Evolutionary conservation across 441 rosid species (phyloP).

Genomic region (Breynia disticha): DNA sequence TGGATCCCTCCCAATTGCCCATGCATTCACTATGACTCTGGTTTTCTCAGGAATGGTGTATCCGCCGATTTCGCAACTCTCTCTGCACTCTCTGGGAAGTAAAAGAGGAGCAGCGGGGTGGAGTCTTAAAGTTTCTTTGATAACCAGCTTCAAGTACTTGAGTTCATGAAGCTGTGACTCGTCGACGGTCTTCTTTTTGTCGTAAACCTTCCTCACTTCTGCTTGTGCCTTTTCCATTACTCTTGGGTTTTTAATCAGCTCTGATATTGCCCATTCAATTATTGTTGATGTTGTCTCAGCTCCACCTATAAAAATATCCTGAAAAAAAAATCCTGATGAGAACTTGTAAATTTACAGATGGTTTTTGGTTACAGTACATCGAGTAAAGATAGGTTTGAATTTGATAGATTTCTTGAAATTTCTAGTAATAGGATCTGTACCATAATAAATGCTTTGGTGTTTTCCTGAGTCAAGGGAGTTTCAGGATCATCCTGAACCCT

Average conservation of each 20-base stretch:
- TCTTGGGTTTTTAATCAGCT: constrained; percentile 18
- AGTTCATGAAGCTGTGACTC: constrained; percentile 11
- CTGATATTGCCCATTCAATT: constrained; percentile 24
- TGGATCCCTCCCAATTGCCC: constrained; percentile 27
- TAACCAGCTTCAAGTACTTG: constrained; percentile 18
- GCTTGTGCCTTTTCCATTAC: too few relatives aligned
- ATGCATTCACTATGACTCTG: constrained; percentile 16
- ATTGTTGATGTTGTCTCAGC: constrained; percentile 20
- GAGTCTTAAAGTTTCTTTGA: constrained; percentile 32
- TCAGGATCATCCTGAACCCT: neutral
- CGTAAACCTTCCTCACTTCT: constrained; percentile 19
- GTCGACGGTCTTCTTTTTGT: constrained; percentile 7
- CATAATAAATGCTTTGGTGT: constrained; percentile 12
- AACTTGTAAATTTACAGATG: too few relatives aligned
- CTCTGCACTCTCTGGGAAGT: constrained; percentile 20
- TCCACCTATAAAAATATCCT: constrained; percentile 20
- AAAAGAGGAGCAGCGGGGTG: constrained; percentile 25
- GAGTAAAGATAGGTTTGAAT: too few relatives aligned
- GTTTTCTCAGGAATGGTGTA: constrained; percentile 18
- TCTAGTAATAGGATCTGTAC: constrained; percentile 4
- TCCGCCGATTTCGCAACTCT: constrained; percentile 19
- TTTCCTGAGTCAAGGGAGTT: constrained; percentile 1
- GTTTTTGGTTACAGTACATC: too few relatives aligned
- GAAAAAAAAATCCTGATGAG: too few relatives aligned
- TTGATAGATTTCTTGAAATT: too few relatives aligned